Evolutionary conservation across 2,329 filamentous ascomycete genomes (phyloP).

Genomic region (Eutypella sp.): DNA sequence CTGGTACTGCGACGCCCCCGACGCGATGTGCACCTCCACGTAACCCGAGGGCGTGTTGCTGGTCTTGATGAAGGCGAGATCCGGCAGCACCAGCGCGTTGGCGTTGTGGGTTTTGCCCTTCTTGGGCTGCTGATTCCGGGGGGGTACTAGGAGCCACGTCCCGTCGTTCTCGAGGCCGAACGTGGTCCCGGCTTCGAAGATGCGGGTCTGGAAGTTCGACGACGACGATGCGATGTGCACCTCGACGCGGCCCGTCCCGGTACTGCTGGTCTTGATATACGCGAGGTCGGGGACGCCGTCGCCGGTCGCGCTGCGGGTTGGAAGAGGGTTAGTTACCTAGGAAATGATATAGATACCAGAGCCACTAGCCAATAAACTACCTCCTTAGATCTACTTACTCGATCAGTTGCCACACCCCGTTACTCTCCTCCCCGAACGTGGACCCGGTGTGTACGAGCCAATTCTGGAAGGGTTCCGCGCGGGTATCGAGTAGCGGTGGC

Average conservation of each 20-base stretch:
- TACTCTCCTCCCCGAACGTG: not conserved
- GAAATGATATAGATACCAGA: not conserved
- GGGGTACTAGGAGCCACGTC: not conserved
- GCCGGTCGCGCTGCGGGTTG: not conserved
- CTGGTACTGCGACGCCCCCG: not conserved
- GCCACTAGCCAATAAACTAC: not conserved
- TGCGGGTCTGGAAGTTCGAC: not conserved
- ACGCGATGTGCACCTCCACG: not conserved
- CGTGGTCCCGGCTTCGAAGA: not conserved
- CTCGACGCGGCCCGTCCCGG: not conserved
- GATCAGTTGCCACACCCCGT: not conserved
- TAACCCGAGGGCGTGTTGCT: not conserved
- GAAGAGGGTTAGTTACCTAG: not conserved
- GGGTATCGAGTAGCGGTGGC: not conserved
- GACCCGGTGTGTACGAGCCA: not conserved
- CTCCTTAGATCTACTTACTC: not conserved
- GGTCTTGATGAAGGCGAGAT: not conserved
- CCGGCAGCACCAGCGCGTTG: no score
- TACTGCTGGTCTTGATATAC: not conserved
- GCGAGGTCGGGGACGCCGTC: not conserved
- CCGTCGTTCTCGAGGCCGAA: not conserved
- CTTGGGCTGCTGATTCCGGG: not conserved
- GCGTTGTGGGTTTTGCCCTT: no score
- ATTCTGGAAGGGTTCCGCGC: not conserved
- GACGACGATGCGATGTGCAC: not conserved